A percentile compares a stretch with the other conserved stretches of the same genome.
These are phyloP conservation scores for Lepiota venenata DNA, from an alignment of 768 basidiomycete genomes.

Conservation along the genomic window DNA sequence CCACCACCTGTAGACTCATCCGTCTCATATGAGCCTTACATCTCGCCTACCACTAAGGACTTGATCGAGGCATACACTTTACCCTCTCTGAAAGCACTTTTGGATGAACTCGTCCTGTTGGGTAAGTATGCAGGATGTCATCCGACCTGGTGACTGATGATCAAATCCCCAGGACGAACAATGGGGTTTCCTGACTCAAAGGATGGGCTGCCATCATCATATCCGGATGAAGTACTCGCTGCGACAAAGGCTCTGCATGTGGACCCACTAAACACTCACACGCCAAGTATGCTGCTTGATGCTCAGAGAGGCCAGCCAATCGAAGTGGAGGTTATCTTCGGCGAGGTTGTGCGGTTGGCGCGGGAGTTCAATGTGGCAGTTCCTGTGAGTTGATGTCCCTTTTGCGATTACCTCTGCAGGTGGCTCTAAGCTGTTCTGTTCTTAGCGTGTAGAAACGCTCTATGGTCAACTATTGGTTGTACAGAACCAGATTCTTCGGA, in stretches of 20 bases:
- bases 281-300: constrained; percentile 65
- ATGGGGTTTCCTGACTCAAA: constrained; percentile 45
- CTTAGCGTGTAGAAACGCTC: constrained; percentile 58
- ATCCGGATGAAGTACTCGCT: constrained; percentile 35
- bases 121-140: constrained; percentile 16
- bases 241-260: constrained; percentile 35
- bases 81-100: constrained; percentile 33
- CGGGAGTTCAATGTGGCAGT: constrained; percentile 38
- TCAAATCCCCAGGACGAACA: constrained; percentile 27
- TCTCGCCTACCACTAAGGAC: constrained; percentile 25
- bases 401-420: not conserved
- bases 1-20: constrained; percentile 35
- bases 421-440: not conserved
- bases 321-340: constrained; percentile 66
- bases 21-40: constrained; percentile 29
- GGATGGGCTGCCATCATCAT: constrained; percentile 44
- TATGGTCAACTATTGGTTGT: constrained; percentile 57
- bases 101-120: constrained; percentile 36
- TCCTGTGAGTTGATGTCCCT: constrained; percentile 41
- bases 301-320: constrained; percentile 50
- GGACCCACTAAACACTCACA: constrained; percentile 40
- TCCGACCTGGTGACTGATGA: not conserved
- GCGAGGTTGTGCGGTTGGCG: constrained; percentile 56
- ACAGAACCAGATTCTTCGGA: constrained; percentile 57
- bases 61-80: constrained; percentile 30